A percentile compares a stretch with the other conserved stretches of the same genome.
Conservation (phyloP, 2,329 filamentous ascomycete species). For the Colletotrichum graminicola region DNA sequence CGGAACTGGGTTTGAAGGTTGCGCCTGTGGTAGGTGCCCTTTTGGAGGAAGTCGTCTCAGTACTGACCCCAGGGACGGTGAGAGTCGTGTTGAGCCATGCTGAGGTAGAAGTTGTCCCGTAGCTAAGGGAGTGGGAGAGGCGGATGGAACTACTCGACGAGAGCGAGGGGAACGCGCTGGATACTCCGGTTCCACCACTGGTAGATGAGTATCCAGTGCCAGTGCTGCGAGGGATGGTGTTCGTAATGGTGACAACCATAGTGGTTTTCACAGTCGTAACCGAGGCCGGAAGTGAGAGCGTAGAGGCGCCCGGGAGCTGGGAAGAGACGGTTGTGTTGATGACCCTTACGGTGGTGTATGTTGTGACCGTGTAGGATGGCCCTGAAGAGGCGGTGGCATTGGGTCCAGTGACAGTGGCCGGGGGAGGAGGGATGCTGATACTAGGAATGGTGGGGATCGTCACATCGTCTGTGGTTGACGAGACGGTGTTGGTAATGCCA, state of each 20-base stretch:
- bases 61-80: no score
- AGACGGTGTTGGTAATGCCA: not conserved
- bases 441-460: constrained; percentile 24
- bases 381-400: not conserved
- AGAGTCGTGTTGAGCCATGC: not conserved
- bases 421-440: constrained; percentile 12
- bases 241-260: constrained; percentile 30
- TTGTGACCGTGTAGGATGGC: constrained; percentile 19
- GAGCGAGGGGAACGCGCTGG: constrained; percentile 10
- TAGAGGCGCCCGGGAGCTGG: constrained; percentile 19
- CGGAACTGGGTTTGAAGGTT: not conserved
- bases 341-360: constrained; percentile 20
- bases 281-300: not conserved
- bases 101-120: constrained; percentile 18
- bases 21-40: not conserved
- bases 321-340: constrained; percentile 32
- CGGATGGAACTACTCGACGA: constrained; percentile 15
- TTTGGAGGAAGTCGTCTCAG: not conserved
- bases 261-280: constrained; percentile 24
- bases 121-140: constrained; percentile 32
- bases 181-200: constrained; percentile 9
- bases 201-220: constrained; percentile 24
- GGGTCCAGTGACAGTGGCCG: not conserved
- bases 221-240: constrained; percentile 7
- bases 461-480: constrained; percentile 4